Evolutionary conservation across 306 rosid species (phyloP), one percentile per base, ranked within the genome.

Genomic region (Fragaria nilgerrensis): DNA sequence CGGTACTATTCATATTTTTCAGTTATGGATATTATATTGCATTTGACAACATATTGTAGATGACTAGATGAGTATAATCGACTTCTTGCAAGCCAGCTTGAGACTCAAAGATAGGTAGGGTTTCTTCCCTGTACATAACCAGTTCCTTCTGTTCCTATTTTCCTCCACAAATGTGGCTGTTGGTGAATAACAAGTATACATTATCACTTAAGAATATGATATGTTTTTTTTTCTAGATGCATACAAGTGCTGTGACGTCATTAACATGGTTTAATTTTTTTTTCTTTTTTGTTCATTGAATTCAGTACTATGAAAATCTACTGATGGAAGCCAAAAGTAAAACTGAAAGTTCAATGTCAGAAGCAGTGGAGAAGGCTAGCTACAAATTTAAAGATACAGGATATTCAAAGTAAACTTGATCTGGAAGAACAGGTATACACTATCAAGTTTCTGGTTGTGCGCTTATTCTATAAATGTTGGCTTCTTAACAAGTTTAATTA

Each of bases 81-180:
- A 76, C 97, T 92, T 71, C 91, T 95, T 81, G 87, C 97, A 58
- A 89, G 91, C 76, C 99, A 92, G 86, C 85, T 92, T 85, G 96
- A 95, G 82, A 87, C 84, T 79, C 97, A 95, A 79, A 92, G 98
- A 90, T 97, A 87, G 77, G 99, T 95, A 83, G 74, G 91, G 74
- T 72, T 49, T 63, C 71, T 16, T 7, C 41, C n/a, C 29, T 19
- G 6, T 14, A 41, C 12, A 11, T 9, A 20, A 45, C 59, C n/a
- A 1, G 0, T 44, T 29, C 47, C 29, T 27, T 74, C 56, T 78
- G 61, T 25, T 70, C 63, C 4, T 73, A 32, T 34, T 36, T 56
- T 25, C 56, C 9, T 45, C 36, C 59, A 15, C 55, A 6, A n/a
- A 36, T 56, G 50, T 43, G 41, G 55, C 56, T 43, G 45, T 74